Base-by-base conservation (phyloP, 768 basidiomycete genomes). In the Neoboletus magnificus region DNA sequence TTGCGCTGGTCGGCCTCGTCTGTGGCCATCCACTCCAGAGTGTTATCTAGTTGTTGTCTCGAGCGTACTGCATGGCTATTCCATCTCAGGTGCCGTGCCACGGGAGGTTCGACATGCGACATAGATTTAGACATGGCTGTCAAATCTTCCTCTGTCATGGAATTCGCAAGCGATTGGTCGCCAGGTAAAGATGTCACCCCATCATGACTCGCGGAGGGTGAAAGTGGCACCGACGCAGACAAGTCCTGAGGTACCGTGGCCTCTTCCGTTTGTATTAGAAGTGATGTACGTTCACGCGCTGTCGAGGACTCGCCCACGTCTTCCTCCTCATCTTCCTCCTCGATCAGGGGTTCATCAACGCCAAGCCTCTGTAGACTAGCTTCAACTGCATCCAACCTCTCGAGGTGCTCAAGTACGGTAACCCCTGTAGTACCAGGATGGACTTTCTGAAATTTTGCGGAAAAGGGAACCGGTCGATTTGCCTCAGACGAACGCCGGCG, bases 381-480 rank as follows among this genome's bases (percentile, higher is more conserved):
- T 60, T 92, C 89, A 18, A 89, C 89, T 16, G 83, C 86, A 66
- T 94, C 92, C 44, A 94, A 72, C 44, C 89, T 83, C 66, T 94
- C 92, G 60, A 94, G 77, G 61, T 93, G 91, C 64, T 91, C 89
- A 36, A 94, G 77, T 46, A 93, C 86, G 11, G 84, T 87, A 25
- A 93, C 91, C 12, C 92, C 92, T 0, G 90, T 93, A 29, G 90
- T 91, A 36, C 88, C 89, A 44, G 90, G 90, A 65, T 91, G 88
- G 33, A 92, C 85, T 46, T 85, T 82, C 65, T 87, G 83, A 71
- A 89, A 89, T 72, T 91, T 92, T n/a, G 85, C 81, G 13, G 85
- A 84, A 68, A 93, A 91, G 4, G 90, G 88, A 15, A 93, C 86
- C 0, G 91, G 91, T 33, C 91, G 81, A 20, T 83, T 78, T 25